These are phyloP conservation scores for Sphaerobolus stellatus DNA, from an alignment of 1,284 basidiomycete genomes.

Conservation along the genomic window DNA sequence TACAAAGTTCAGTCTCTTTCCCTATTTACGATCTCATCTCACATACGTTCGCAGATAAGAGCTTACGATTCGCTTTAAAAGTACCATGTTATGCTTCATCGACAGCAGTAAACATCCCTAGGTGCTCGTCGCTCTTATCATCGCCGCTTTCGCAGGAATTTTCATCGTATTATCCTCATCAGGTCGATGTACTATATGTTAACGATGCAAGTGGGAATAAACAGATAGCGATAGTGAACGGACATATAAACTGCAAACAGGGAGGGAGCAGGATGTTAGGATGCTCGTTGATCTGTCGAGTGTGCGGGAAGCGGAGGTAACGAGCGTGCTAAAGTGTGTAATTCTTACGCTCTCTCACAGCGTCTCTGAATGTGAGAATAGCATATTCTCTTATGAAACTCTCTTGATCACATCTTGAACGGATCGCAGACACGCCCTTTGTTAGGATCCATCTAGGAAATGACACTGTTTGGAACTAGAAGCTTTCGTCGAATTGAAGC, in stretches of 20 bases:
- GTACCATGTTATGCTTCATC: too few relatives aligned
- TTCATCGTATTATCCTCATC: constrained; percentile 86
- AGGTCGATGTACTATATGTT: constrained; percentile 87
- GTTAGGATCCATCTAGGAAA: too few relatives aligned
- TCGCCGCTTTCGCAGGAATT: constrained; percentile 77
- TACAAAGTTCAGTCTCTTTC: constrained; percentile 32
- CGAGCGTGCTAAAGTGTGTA: constrained; percentile 74
- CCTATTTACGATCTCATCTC: constrained; percentile 13
- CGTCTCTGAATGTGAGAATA: too few relatives aligned
- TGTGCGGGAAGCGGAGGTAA: constrained; percentile 81
- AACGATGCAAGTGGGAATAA: too few relatives aligned
- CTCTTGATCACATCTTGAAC: too few relatives aligned
- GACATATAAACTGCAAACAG: constrained; percentile 1
- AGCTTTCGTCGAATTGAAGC: too few relatives aligned
- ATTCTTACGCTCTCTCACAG: too few relatives aligned
- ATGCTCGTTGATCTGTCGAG: constrained; percentile 92
- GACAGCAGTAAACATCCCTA: constrained; percentile 77
- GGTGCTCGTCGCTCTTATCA: constrained; percentile 73
- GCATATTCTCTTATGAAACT: too few relatives aligned
- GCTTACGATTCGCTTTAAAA: constrained; percentile 67
- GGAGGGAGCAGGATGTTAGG: constrained; percentile 43
- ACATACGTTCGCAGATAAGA: constrained; percentile 59
- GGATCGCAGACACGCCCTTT: too few relatives aligned
- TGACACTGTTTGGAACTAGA: too few relatives aligned
- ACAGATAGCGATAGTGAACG: too few relatives aligned